phyloP scores from a whole-genome alignment of 202 grass and related monocot genomes.

The Bolboschoenoplectus hybrid region DNA sequence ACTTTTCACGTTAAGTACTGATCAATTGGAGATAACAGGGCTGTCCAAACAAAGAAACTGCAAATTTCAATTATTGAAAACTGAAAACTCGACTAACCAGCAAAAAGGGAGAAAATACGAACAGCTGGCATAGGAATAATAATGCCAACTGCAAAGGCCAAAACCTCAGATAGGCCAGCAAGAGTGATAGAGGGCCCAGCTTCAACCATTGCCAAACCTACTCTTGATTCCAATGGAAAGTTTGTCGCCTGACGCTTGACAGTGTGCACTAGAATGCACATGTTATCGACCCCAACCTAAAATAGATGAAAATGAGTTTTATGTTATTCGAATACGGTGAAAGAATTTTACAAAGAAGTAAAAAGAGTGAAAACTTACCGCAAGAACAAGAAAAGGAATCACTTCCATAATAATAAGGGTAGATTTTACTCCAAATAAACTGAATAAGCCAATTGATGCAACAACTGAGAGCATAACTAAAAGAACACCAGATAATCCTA shows the following conservation, averaged over 20 bases:
- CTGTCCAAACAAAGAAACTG: constrained; percentile 2
- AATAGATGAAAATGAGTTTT: constrained; percentile 23
- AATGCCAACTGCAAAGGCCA: constrained; percentile 91
- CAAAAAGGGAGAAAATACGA: constrained; percentile 97
- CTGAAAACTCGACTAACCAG: constrained; percentile 64
- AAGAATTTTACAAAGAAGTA: constrained; percentile 30
- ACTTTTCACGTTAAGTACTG: background rate
- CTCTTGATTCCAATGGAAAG: constrained; percentile 63
- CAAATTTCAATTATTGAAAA: background rate
- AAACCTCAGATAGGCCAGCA: constrained; percentile 85
- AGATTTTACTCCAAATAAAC: constrained; percentile 85
- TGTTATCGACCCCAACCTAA: constrained; percentile 98
- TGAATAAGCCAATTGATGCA: constrained; percentile 93
- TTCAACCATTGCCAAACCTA: constrained; percentile 84
- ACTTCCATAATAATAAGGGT: constrained; percentile 99
- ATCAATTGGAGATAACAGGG: background rate
- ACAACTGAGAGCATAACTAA: constrained; percentile 96
- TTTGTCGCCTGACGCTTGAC: constrained; percentile 77
- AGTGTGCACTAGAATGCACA: constrained; percentile 97
- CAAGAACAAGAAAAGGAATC: constrained; percentile 96
- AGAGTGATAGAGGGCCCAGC: constrained; percentile 98
- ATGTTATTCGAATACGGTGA: constrained; percentile 22
- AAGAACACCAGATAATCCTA: constrained; percentile 86
- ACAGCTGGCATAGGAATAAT: constrained; percentile 94
- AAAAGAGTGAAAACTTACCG: constrained; percentile 68